phyloP scores from a whole-genome alignment of 176 grass and related monocot species.

The Oryza glumipatula region DNA sequence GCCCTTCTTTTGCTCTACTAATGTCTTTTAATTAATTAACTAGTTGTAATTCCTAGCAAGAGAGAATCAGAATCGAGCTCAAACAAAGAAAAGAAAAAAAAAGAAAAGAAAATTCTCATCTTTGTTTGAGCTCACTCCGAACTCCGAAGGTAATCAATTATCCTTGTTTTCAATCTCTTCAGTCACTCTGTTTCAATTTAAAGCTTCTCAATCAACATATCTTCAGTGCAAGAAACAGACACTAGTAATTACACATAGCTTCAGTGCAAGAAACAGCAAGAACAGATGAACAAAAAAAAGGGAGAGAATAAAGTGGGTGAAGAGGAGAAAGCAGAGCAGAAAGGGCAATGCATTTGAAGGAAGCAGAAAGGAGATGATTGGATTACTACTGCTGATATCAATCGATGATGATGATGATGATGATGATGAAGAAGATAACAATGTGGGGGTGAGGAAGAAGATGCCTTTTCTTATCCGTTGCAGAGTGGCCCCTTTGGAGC shows the following conservation, averaged over 20 bases:
- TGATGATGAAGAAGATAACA: not conserved
- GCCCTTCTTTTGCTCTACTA: slow-evolving; percentile 19
- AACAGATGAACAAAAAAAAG: slow-evolving; percentile 14
- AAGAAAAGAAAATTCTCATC: not conserved
- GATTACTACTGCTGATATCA: slow-evolving; percentile 26
- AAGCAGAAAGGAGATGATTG: slow-evolving; percentile 39
- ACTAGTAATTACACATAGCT: not conserved
- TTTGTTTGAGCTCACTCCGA: slow-evolving; percentile 28
- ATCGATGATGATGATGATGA: not conserved
- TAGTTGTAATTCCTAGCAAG: slow-evolving; percentile 15
- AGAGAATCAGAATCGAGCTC: slow-evolving; percentile 8
- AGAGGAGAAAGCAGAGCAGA: slow-evolving; percentile 35
- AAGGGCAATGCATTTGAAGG: slow-evolving; percentile 36
- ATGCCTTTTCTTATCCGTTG: slow-evolving; percentile 48
- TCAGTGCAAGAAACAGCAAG: slow-evolving; percentile 47
- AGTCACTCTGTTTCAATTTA: not conserved
- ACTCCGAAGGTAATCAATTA: not conserved
- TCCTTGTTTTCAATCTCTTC: not conserved
- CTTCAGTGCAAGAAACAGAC: not conserved
- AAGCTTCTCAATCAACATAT: not conserved
- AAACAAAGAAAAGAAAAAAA: not conserved
- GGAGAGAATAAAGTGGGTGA: not conserved
- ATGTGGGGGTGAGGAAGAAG: slow-evolving; percentile 14
- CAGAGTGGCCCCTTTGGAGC: not conserved
- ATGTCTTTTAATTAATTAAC: slow-evolving; percentile 13